Base-by-base conservation (phyloP, 129 eudicot species). In the Flaveria robusta region DNA sequence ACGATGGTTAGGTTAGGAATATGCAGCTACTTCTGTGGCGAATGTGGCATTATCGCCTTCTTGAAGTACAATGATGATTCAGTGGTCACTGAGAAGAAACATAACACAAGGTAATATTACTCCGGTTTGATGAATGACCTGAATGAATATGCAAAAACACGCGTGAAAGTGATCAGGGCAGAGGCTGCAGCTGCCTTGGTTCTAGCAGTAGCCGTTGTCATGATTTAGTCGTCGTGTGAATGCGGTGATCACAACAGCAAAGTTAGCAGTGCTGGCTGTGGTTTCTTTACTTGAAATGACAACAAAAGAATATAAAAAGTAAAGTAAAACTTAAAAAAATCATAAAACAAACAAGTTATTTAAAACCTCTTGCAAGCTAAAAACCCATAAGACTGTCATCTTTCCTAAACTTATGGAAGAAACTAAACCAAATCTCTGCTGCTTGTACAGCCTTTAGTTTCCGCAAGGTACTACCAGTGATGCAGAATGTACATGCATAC, bases 401-500 rank as follows among this genome's bases (percentile, higher is more conserved):
- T 62, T 62, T 62, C 22, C 41, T 27, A 18, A 62, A 62, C 68
- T 14, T 62, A 14, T 29, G 31, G 67, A 27, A 62, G 5, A 39
- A 27, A 62, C 6, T 2, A 34, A 34, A 5, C 39, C 39, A 34
- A 34, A 37, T 29, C 68, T 42, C 13, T 9, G 47, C 47, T 62
- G 66, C 66, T 59, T 59, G 39, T 24, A 59, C 66, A 59, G 66
- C 66, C 11, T 59, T 26, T 23, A 26, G 68, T 62, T 62, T 23
- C 16, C 22, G 19, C 27, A 62, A 62, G 22, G 68, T 62, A 62
- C 68, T 62, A 62, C 68, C 15, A 29, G 68, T 62, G 42, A 62
- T 62, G 68, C 68, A 62, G 68, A 62, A 62, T 62, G 68, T 62
- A 62, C 68, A 62, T 1, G 68, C 68, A 62, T 62, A 62, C 68